Evolutionary conservation across 345 rosid genomes (phyloP).

Genomic region (Gossypium turneri): DNA sequence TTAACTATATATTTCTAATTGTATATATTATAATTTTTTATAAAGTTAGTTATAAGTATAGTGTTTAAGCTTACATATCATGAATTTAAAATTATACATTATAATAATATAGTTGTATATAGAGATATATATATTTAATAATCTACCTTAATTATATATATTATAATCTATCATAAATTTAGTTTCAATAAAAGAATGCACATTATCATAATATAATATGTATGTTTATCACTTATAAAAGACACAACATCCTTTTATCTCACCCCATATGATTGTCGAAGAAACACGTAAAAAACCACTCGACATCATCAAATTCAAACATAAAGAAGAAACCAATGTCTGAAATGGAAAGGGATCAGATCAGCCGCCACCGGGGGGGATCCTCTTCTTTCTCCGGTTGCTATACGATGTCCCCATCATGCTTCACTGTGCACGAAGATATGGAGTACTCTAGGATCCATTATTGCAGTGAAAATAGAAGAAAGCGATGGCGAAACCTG

Average conservation of each 20-base stretch:
- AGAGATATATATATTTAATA: no score
- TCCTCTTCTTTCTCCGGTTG: conserved; percentile 30
- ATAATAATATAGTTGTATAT: no score
- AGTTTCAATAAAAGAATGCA: no score
- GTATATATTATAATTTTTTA: no score
- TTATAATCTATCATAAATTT: no score
- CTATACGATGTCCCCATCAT: conserved; percentile 43
- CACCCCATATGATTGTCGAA: conserved; percentile 16
- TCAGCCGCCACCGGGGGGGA: conserved; percentile 23
- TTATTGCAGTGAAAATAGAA: conserved; percentile 15
- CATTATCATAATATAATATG: no score
- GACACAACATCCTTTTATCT: background rate
- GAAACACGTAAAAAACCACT: background rate
- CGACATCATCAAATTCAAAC: background rate
- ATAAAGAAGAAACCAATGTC: background rate
- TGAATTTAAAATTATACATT: no score
- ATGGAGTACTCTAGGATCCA: conserved; percentile 44
- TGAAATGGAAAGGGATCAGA: conserved; percentile 43
- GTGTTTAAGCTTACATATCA: no score
- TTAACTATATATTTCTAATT: no score
- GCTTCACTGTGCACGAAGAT: conserved; percentile 43
- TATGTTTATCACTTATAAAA: conserved; percentile 14
- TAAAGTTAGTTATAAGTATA: no score
- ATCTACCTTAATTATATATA: no score
- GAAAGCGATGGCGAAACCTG: conserved; percentile 40